Conservation (phyloP, 202 grass and related monocot species). For the Brachypodium distachyon region DNA sequence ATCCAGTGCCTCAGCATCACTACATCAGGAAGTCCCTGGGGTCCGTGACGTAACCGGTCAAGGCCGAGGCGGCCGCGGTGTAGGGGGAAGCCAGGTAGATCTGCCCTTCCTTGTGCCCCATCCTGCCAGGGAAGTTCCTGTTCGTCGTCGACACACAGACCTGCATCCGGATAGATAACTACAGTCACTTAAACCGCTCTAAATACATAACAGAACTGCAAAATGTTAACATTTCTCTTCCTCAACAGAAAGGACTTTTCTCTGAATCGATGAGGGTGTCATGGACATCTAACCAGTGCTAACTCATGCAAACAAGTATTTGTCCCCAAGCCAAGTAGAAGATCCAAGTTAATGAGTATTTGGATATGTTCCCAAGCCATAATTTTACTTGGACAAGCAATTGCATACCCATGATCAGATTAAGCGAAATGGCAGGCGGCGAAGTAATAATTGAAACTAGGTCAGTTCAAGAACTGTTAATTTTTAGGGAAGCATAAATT, state of each 20-base stretch:
- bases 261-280: neutral
- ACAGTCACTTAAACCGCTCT: neutral
- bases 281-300: neutral
- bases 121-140: conserved; percentile 94
- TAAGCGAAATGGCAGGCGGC: neutral
- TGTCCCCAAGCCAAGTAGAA: neutral
- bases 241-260: neutral
- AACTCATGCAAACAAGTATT: neutral
- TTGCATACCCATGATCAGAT: neutral
- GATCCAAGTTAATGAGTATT: neutral
- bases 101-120: conserved; percentile 96
- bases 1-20: neutral
- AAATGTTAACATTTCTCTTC: neutral
- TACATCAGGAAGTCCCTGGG: conserved; percentile 70
- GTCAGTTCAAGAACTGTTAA: neutral
- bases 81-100: conserved; percentile 94
- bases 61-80: conserved; percentile 64
- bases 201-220: neutral
- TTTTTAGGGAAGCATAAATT: neutral
- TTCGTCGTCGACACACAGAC: conserved; percentile 97
- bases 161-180: conserved; percentile 28
- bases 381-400: neutral
- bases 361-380: neutral
- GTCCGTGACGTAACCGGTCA: conserved; percentile 82
- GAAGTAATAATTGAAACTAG: neutral